Conservation (phyloP, 2,329 filamentous ascomycete genomes). For the Alternaria sp. region DNA sequence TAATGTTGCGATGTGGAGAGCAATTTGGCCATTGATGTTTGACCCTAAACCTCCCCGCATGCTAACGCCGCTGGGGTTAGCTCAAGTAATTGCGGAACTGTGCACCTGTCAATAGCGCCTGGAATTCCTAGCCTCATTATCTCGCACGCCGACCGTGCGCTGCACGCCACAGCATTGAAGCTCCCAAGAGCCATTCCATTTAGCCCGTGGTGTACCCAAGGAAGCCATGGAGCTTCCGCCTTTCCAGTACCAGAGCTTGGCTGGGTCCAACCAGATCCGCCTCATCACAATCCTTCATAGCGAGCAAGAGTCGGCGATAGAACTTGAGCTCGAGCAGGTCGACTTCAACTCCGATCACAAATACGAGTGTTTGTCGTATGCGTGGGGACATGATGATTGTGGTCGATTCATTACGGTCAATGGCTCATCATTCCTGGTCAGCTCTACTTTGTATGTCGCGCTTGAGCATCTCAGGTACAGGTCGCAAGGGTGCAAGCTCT, state of each 20-base stretch:
- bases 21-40: constrained; percentile 9
- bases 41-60: constrained; percentile 3
- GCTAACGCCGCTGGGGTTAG: background rate
- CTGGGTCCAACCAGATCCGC: background rate
- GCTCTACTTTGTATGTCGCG: background rate
- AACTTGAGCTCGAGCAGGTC: background rate
- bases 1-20: constrained; percentile 6
- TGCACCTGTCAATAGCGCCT: background rate
- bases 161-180: background rate
- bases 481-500: background rate
- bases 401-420: background rate
- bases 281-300: background rate
- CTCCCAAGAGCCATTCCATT: background rate
- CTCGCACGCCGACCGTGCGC: background rate
- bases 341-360: background rate
- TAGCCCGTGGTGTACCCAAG: background rate
- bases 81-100: background rate
- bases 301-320: background rate
- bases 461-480: background rate
- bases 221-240: background rate
- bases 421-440: background rate
- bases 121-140: background rate
- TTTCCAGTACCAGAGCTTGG: background rate
- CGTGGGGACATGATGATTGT: background rate
- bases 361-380: constrained; percentile 1